phyloP scores from a whole-genome alignment of 192 early-diverging fungal genomes.

The Gamsiella multidivaricata region DNA sequence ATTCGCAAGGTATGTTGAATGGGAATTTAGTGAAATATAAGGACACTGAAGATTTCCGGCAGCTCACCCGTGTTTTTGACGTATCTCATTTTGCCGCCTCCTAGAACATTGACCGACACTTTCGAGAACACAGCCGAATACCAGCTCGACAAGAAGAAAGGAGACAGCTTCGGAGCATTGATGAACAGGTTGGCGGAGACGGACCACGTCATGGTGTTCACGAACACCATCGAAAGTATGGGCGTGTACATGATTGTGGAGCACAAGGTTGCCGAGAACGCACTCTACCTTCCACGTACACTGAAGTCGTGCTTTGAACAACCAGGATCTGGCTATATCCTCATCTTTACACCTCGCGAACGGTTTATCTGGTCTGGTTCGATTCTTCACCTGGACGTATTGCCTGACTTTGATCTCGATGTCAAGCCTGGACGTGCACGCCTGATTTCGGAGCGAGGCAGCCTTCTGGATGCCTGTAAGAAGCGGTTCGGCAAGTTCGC shows the following conservation, averaged over 20 bases:
- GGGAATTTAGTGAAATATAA: no score
- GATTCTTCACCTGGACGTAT: slow-evolving; percentile 53
- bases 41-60: no score
- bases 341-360: slow-evolving; percentile 70
- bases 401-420: slow-evolving; percentile 58
- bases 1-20: slow-evolving; percentile 66
- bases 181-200: slow-evolving; percentile 72
- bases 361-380: slow-evolving; percentile 67
- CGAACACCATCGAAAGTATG: slow-evolving; percentile 72
- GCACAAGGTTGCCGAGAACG: slow-evolving; percentile 65
- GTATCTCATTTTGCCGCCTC: neutral
- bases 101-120: slow-evolving; percentile 63
- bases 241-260: slow-evolving; percentile 84
- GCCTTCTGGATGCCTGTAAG: slow-evolving; percentile 55
- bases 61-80: neutral
- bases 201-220: slow-evolving; percentile 81
- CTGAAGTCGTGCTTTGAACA: slow-evolving; percentile 64
- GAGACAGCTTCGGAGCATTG: slow-evolving; percentile 63
- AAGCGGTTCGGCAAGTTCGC: slow-evolving; percentile 63
- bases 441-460: slow-evolving; percentile 62
- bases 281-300: slow-evolving; percentile 59
- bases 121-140: slow-evolving; percentile 85
- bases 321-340: slow-evolving; percentile 61
- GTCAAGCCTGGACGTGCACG: slow-evolving; percentile 68
- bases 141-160: slow-evolving; percentile 61